Evolutionary conservation across 108 stramenopile species (phyloP).

Genomic region (Fistulifera solaris): DNA sequence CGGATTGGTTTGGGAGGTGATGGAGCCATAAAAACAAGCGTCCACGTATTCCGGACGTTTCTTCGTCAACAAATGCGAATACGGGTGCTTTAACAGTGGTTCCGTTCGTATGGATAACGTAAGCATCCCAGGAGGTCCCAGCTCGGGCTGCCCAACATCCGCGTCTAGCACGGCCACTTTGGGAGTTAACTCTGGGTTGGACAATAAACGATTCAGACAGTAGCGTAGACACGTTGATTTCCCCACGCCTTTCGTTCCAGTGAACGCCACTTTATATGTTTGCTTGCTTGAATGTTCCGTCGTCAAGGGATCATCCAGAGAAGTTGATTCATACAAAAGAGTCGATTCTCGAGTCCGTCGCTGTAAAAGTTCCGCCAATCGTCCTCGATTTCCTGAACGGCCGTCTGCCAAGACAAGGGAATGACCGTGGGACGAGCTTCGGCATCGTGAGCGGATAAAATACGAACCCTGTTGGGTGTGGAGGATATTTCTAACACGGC

Average conservation of each 20-base stretch:
- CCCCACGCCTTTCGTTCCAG: constrained; percentile 89
- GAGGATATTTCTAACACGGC: too few species aligned
- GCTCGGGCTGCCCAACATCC: constrained; percentile 89
- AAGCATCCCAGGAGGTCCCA: constrained; percentile 79
- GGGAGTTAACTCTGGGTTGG: constrained; percentile 6
- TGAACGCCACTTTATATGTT: constrained; percentile 24
- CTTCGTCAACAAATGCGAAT: constrained; percentile 11
- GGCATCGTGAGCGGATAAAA: too few species aligned
- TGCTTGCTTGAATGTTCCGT: too few species aligned
- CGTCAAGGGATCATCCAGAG: too few species aligned
- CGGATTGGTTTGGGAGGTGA: constrained; percentile 69
- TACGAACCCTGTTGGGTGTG: too few species aligned
- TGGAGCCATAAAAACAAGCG: constrained; percentile 64
- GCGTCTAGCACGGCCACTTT: constrained; percentile 77
- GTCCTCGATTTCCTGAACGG: too few species aligned
- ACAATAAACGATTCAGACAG: constrained; percentile 64
- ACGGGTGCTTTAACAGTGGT: constrained; percentile 77
- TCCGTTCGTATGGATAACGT: constrained; percentile 34
- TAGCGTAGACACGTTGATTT: constrained; percentile 84
- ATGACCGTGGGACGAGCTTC: too few species aligned
- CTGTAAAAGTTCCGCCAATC: too few species aligned
- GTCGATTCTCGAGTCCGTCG: too few species aligned
- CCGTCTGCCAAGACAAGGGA: too few species aligned
- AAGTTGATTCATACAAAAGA: too few species aligned
- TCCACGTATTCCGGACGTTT: constrained; percentile 10